phyloP scores from a whole-genome alignment of 2,329 filamentous ascomycete species.

The Epichloe amarillans region DNA sequence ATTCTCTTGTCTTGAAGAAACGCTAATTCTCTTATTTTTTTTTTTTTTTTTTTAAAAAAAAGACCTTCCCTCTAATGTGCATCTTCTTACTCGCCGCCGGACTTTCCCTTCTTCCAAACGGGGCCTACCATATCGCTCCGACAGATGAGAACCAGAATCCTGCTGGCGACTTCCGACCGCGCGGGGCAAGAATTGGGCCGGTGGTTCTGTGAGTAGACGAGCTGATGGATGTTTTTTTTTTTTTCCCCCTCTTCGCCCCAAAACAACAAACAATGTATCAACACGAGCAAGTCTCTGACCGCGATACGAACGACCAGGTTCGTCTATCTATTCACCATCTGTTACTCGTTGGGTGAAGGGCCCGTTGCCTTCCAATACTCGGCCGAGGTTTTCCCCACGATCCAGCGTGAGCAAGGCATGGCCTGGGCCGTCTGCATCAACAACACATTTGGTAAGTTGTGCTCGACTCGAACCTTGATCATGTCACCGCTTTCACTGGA shows the following conservation, averaged over 20 bases:
- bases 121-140: slow-evolving; percentile 9
- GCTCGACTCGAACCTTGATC: not conserved
- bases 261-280: too few species aligned
- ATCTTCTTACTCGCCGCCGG: slow-evolving; percentile 15
- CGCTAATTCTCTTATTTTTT: not conserved
- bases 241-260: too few species aligned
- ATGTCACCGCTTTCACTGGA: too few species aligned
- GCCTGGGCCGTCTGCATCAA: slow-evolving; percentile 39
- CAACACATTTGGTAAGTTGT: slow-evolving; percentile 14
- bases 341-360: slow-evolving; percentile 36
- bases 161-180: slow-evolving; percentile 6
- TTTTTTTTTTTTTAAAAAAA: too few species aligned
- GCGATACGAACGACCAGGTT: slow-evolving; percentile 8
- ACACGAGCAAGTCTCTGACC: not conserved
- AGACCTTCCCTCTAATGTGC: slow-evolving; percentile 16
- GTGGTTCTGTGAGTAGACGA: slow-evolving; percentile 8
- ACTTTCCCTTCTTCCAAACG: slow-evolving; percentile 11
- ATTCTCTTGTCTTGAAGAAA: not conserved
- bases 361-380: slow-evolving; percentile 51
- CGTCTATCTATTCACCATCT: slow-evolving; percentile 16
- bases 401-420: slow-evolving; percentile 56
- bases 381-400: slow-evolving; percentile 53
- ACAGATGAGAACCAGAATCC: slow-evolving; percentile 6
- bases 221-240: too few species aligned
- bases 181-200: slow-evolving; percentile 9